Base-by-base conservation (phyloP, 768 basidiomycete species). In the Thelephora aurantiotincta region DNA sequence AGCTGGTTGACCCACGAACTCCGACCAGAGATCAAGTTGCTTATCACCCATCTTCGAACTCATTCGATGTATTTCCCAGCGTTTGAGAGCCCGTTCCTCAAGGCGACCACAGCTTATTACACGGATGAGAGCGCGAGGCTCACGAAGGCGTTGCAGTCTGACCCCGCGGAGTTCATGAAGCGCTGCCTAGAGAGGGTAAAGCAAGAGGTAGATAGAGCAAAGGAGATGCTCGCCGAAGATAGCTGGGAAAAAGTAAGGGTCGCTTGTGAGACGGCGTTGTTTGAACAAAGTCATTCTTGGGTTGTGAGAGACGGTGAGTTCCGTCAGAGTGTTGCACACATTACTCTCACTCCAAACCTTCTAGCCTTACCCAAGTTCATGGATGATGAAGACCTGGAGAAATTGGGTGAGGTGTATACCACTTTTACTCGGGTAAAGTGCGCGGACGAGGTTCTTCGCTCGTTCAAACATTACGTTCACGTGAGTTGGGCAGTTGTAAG, bases 391-490 rank as follows among this genome's bases (percentile, higher is more conserved):
- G 68, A 75, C 12, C 63, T 67, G 16, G 58, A 59, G 2, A 65
- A 59, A 5, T 62, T 89, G 11, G 56, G 54, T 11, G 62, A 59
- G 16, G 73, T 90, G 67, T 83, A 87, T 58, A 55, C 59, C 1
- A 65, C 82, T 5, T 84, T 89, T 50, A 59, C 66, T 1, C 71
- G 79, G 5, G 77, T 87, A 0, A 65, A 67, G 22, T 72, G 71
- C 0, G 60, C 74, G 33, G 71, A 73, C 47, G 61, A 68, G 2
- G 66, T 92, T 0, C 69, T 74, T 46, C 63, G 61, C 2, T 75
- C 80, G 6, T 88, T 88, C 64, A 77, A 76, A 50, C 64, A 62
- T 2, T 68, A 78, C 50, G 64, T 88, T 41, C 70, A 74, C 63
- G 87, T 81, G 37, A 2, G 56, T 35, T n/a, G 2, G 2, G 14